Conservation (phyloP, 108 stramenopile species). For the Skeletonema costatum region DNA sequence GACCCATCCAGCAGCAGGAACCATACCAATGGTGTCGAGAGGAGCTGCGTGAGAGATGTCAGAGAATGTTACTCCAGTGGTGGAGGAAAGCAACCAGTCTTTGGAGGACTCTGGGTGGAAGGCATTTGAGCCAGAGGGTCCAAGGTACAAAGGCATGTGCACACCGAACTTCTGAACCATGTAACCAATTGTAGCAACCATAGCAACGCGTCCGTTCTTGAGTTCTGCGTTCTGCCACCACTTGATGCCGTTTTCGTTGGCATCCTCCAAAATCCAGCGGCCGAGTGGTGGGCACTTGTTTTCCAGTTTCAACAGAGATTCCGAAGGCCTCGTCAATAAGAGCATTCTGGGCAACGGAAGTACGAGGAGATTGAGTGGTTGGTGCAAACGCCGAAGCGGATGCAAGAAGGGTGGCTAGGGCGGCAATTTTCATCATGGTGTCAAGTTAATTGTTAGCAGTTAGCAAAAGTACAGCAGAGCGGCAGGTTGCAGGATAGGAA, state of each 20-base stretch:
- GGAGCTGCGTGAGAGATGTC: conserved; percentile 69
- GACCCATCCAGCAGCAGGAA: conserved; percentile 66
- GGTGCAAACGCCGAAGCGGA: conserved; percentile 44
- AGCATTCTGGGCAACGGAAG: conserved; percentile 42
- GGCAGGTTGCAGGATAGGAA: neutral
- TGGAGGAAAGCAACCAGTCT: conserved; percentile 37
- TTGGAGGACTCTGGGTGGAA: conserved; percentile 63
- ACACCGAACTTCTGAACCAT: conserved; percentile 72
- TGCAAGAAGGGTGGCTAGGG: conserved; percentile 21
- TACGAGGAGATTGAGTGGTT: conserved; percentile 20
- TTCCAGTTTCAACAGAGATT: conserved; percentile 68
- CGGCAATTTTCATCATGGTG: conserved; percentile 34
- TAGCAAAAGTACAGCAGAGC: neutral
- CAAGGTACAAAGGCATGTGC: conserved; percentile 78
- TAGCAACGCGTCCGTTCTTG: conserved; percentile 79
- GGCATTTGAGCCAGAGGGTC: conserved; percentile 69
- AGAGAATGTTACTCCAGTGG: conserved; percentile 64
- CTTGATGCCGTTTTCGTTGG: conserved; percentile 64
- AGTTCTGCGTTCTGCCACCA: conserved; percentile 86
- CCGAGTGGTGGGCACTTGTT: conserved; percentile 82
- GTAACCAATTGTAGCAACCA: conserved; percentile 81
- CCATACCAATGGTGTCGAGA: conserved; percentile 71
- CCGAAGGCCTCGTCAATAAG: conserved; percentile 71
- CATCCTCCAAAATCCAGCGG: conserved; percentile 63
- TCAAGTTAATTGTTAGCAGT: neutral